A percentile compares a stretch with the other conserved stretches of the same genome.
Evolutionary conservation across 495 filamentous ascomycete species (phyloP).

Genomic region (Penicillium cosmopolitanum): DNA sequence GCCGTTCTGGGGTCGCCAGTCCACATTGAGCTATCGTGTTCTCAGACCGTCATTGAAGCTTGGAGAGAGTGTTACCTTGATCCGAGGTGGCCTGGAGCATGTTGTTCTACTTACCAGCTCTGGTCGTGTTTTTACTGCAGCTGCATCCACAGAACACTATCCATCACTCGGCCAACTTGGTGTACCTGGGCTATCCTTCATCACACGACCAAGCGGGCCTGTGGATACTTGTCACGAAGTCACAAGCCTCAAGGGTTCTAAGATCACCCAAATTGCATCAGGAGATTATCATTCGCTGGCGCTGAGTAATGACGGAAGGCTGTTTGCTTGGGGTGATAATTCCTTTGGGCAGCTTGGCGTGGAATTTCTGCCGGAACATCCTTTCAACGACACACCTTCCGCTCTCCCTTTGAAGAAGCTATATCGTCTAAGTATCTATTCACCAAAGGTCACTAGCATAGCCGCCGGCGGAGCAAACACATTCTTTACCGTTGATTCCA

Average conservation of each 20-base stretch:
- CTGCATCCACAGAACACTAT: slow-evolving; percentile 74
- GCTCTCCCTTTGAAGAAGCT: slow-evolving; percentile 68
- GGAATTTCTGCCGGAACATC: slow-evolving; percentile 60
- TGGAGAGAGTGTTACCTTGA: slow-evolving; percentile 73
- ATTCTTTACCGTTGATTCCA: slow-evolving; percentile 84
- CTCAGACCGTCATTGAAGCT: slow-evolving; percentile 71
- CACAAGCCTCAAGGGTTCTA: slow-evolving; percentile 61
- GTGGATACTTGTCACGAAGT: slow-evolving; percentile 83
- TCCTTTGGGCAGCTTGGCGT: slow-evolving; percentile 83
- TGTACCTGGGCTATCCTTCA: slow-evolving; percentile 78
- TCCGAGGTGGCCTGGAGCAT: slow-evolving; percentile 82
- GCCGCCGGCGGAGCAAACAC: slow-evolving; percentile 84
- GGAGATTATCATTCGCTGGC: slow-evolving; percentile 88
- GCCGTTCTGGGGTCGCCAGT: slow-evolving; percentile 66
- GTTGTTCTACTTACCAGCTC: slow-evolving; percentile 80
- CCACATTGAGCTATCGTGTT: slow-evolving; percentile 69
- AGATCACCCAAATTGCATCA: slow-evolving; percentile 72
- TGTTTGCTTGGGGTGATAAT: slow-evolving; percentile 94
- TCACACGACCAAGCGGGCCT: slow-evolving; percentile 72
- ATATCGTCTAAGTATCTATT: slow-evolving; percentile 63
- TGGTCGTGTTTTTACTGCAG: slow-evolving; percentile 85
- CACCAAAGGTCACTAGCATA: slow-evolving; percentile 68
- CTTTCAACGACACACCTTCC: slow-evolving; percentile 69
- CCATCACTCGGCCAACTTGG: slow-evolving; percentile 87
- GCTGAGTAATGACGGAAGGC: slow-evolving; percentile 69